Evolutionary conservation across 108 stramenopile species (phyloP).

Genomic region (Skeletonema marinoi): DNA sequence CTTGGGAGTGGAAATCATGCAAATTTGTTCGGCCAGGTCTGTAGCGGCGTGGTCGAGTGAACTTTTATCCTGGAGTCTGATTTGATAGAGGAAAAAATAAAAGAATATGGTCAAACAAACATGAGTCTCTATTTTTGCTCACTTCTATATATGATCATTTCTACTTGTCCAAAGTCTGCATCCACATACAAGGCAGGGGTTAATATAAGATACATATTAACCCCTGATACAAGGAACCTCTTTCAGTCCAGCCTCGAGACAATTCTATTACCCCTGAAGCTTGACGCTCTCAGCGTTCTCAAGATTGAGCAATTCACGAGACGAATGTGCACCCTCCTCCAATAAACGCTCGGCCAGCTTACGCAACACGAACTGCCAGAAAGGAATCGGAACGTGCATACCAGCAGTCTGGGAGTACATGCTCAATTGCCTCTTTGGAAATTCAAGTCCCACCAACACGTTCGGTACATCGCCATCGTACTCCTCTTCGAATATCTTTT

Average conservation of each 20-base stretch:
- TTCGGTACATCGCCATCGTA: constrained; percentile 33
- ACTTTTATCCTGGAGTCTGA: too few relatives aligned
- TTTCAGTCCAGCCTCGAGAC: background rate
- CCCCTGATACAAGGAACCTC: background rate
- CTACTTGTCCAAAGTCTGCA: too few relatives aligned
- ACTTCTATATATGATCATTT: background rate
- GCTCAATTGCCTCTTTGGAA: constrained; percentile 1
- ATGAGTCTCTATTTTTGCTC: background rate
- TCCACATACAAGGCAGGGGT: too few relatives aligned
- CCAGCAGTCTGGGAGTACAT: constrained; percentile 2
- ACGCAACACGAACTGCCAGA: constrained; percentile 14
- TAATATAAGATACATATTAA: too few relatives aligned
- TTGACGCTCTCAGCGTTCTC: background rate
- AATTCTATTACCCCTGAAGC: background rate
- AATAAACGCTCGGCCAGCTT: constrained; percentile 1
- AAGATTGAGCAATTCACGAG: constrained; percentile 12
- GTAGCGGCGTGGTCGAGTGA: too few relatives aligned
- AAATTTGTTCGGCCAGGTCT: too few relatives aligned
- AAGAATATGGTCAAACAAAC: background rate
- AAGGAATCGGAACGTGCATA: too few relatives aligned
- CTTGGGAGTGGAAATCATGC: too few relatives aligned
- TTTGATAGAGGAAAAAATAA: too few relatives aligned
- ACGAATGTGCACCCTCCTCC: background rate
- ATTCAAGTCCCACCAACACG: constrained; percentile 28
- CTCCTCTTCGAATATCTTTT: constrained; percentile 35